Evolutionary conservation across 2,329 filamentous ascomycete species (phyloP).

Genomic region (Ophiobolus disseminans): DNA sequence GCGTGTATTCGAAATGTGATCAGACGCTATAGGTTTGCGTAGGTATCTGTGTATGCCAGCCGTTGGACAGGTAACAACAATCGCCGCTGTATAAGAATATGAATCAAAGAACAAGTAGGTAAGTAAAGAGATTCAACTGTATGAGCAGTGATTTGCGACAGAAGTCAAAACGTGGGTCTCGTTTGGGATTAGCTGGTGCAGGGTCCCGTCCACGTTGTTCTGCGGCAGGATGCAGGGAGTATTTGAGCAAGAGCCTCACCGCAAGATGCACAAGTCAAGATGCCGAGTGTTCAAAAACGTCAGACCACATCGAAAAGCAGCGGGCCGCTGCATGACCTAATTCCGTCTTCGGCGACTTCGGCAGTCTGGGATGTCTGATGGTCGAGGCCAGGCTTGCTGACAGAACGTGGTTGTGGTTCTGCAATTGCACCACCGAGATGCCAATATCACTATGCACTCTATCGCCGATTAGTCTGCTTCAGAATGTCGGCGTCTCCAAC

Average conservation of each 20-base stretch:
- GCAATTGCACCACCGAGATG: background rate
- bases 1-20: background rate
- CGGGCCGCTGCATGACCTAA: slow-evolving; percentile 17
- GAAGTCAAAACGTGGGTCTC: slow-evolving; percentile 31
- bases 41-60: background rate
- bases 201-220: slow-evolving; percentile 9
- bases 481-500: background rate
- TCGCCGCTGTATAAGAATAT: slow-evolving; percentile 3
- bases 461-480: background rate
- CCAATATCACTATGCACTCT: background rate
- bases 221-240: slow-evolving; percentile 7
- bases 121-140: slow-evolving; percentile 9
- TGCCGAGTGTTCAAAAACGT: background rate
- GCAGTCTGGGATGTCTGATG: slow-evolving; percentile 7
- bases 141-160: slow-evolving; percentile 42
- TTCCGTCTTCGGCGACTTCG: slow-evolving; percentile 26
- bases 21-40: background rate
- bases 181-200: slow-evolving; percentile 28
- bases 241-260: background rate
- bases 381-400: slow-evolving; percentile 20
- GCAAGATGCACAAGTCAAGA: slow-evolving; percentile 3
- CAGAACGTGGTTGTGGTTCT: slow-evolving; percentile 8
- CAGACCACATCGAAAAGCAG: slow-evolving; percentile 4
- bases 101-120: slow-evolving; percentile 12
- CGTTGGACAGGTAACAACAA: slow-evolving; percentile 2